A percentile compares a stretch with the other conserved stretches of the same genome.
These are phyloP conservation scores for Lactarius hatsudake DNA, from an alignment of 768 basidiomycete genomes.

Conservation along the genomic window DNA sequence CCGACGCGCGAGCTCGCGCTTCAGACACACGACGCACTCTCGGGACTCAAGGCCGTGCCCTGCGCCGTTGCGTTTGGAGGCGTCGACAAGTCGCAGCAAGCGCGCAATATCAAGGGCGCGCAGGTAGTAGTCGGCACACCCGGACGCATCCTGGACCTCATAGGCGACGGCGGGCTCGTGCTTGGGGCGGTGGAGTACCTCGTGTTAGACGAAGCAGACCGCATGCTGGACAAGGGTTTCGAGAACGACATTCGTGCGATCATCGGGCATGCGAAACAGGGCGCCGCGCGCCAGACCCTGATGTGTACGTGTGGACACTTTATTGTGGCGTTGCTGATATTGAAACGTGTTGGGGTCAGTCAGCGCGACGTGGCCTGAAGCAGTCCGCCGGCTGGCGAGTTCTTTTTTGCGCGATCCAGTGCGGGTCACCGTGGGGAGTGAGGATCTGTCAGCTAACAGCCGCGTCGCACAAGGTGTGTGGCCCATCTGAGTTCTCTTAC, in stretches of 20 bases:
- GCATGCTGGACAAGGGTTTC: slow-evolving; percentile 98
- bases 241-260: slow-evolving; percentile 96
- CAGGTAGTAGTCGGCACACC: slow-evolving; percentile 94
- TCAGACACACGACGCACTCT: slow-evolving; percentile 87
- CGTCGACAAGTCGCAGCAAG: slow-evolving; percentile 85
- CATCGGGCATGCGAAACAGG: slow-evolving; percentile 69
- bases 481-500: neutral
- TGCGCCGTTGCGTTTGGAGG: slow-evolving; percentile 93
- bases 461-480: slow-evolving; percentile 73
- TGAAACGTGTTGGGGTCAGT: slow-evolving; percentile 44
- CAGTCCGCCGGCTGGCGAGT: slow-evolving; percentile 82
- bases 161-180: slow-evolving; percentile 82
- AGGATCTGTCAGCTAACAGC: slow-evolving; percentile 92
- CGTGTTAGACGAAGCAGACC: slow-evolving; percentile 95
- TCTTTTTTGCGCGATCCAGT: slow-evolving; percentile 85
- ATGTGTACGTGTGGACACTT: slow-evolving; percentile 68
- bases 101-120: slow-evolving; percentile 59
- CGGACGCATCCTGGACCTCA: slow-evolving; percentile 89
- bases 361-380: slow-evolving; percentile 98
- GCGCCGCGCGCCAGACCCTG: slow-evolving; percentile 78
- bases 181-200: slow-evolving; percentile 87
- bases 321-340: neutral
- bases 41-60: slow-evolving; percentile 67
- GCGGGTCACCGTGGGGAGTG: slow-evolving; percentile 91
- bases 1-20: slow-evolving; percentile 96